These are phyloP conservation scores for Pseudopyricularia cyperi DNA, from an alignment of 2,329 filamentous ascomycete species.

Conservation along the genomic window DNA sequence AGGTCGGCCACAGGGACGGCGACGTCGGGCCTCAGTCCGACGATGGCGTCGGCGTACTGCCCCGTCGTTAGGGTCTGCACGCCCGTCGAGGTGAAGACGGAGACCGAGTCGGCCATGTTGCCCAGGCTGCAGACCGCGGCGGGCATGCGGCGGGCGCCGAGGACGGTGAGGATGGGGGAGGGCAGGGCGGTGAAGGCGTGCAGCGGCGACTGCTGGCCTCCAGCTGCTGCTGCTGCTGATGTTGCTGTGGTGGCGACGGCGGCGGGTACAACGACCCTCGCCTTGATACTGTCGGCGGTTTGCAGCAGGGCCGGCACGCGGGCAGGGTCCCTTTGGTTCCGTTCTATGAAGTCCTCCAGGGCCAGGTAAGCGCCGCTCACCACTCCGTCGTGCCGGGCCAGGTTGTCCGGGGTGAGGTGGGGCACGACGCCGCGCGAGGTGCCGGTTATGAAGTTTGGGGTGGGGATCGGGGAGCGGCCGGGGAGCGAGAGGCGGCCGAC, in stretches of 20 bases:
- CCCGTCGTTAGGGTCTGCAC: constrained; percentile 58
- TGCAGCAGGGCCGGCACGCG: constrained; percentile 36
- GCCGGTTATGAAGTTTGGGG: constrained; percentile 68
- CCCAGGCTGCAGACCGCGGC: constrained; percentile 58
- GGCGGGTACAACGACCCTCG: background rate
- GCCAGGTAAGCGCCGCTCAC: constrained; percentile 66
- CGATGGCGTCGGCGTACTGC: constrained; percentile 54
- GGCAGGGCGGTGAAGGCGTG: constrained; percentile 68
- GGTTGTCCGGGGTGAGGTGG: constrained; percentile 78
- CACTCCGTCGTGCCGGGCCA: constrained; percentile 44
- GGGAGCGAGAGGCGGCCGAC: constrained; percentile 53
- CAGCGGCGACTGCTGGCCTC: constrained; percentile 38
- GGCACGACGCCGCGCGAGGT: constrained; percentile 77
- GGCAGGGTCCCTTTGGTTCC: constrained; percentile 21
- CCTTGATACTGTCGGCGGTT: constrained; percentile 9
- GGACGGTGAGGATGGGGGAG: constrained; percentile 49
- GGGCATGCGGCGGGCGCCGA: constrained; percentile 68
- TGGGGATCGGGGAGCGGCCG: constrained; percentile 55
- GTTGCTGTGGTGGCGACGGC: background rate
- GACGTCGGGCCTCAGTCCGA: constrained; percentile 65
- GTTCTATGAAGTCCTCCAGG: constrained; percentile 70
- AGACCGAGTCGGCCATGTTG: constrained; percentile 58
- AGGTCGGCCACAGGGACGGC: constrained; percentile 69
- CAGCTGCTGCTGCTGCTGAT: background rate
- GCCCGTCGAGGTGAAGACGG: constrained; percentile 76